Conservation (phyloP, 768 basidiomycete species). For the Phlegmacium glaucopus region DNA sequence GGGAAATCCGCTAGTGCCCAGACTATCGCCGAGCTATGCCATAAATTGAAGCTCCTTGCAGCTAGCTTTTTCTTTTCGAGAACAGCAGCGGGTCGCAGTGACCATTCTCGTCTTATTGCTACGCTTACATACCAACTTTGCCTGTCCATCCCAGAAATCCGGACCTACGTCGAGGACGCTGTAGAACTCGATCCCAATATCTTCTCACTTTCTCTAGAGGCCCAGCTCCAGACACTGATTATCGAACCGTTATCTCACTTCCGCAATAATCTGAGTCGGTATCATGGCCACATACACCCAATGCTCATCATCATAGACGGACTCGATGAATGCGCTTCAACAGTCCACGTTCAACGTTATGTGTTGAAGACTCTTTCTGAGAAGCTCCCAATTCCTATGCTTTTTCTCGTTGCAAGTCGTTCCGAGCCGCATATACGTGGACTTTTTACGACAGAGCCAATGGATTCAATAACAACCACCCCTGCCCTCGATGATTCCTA, state of each 20-base stretch:
- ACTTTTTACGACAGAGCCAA: constrained; percentile 2
- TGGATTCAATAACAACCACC: constrained; percentile 2
- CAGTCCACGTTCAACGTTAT: constrained; percentile 4
- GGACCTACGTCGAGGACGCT: constrained; percentile 1
- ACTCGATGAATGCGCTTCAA: constrained; percentile 8
- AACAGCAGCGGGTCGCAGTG: constrained; percentile 7
- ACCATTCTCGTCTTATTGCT: constrained; percentile 9
- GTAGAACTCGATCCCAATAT: constrained; percentile 7
- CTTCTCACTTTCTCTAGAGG: constrained; percentile 5
- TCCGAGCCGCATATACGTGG: constrained; percentile 14
- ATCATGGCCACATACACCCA: constrained; percentile 1
- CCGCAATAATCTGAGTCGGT: too few species aligned
- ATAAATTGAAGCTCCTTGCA: constrained; percentile 4
- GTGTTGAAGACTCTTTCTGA: constrained; percentile 6
- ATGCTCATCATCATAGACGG: constrained; percentile 12
- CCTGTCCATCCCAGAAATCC: constrained; percentile 7
- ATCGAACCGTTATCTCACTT: constrained; percentile 4
- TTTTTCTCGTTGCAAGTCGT: constrained; percentile 16
- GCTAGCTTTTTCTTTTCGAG: constrained; percentile 17
- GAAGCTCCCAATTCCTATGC: constrained; percentile 6
- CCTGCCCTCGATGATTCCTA: background rate
- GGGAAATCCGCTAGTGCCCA: constrained; percentile 19
- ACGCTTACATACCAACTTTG: constrained; percentile 14
- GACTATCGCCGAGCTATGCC: too few species aligned
- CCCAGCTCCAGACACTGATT: constrained; percentile 10